phyloP scores from a whole-genome alignment of 192 early-diverging fungal genomes.

The Pilaira anomala region DNA sequence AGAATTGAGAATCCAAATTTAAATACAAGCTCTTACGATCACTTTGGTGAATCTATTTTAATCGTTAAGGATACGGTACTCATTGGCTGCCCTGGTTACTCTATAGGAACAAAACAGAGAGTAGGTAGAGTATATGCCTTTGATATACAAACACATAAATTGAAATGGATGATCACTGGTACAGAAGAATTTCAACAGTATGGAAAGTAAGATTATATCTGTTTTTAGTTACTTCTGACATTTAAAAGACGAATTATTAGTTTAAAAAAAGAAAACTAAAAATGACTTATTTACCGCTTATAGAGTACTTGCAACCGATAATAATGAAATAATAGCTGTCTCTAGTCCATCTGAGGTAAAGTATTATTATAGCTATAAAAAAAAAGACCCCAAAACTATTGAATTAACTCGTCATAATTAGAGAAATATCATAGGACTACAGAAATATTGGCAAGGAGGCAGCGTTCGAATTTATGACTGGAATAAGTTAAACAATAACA shows the following conservation, averaged over 20 bases:
- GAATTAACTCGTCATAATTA: not conserved
- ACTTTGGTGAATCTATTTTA: conserved; percentile 29
- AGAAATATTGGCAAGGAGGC: conserved; percentile 39
- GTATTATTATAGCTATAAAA: not conserved
- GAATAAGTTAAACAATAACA: not conserved
- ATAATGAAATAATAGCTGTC: conserved; percentile 8
- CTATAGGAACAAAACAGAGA: not conserved
- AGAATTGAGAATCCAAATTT: conserved; percentile 12
- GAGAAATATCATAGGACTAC: conserved; percentile 1
- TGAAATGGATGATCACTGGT: conserved; percentile 32
- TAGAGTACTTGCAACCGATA: not conserved
- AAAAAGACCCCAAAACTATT: not conserved
- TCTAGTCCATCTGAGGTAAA: conserved; percentile 26
- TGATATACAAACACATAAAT: conserved; percentile 5
- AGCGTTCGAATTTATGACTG: conserved; percentile 32
- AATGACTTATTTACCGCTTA: not conserved
- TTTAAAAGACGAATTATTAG: conserved; percentile 11
- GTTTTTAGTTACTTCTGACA: not conserved
- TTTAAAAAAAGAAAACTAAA: not conserved
- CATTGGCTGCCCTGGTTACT: conserved; percentile 36
- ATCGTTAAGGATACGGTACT: conserved; percentile 3
- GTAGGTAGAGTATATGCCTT: conserved; percentile 38
- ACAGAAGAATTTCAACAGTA: conserved; percentile 33
- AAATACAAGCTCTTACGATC: conserved; percentile 19
- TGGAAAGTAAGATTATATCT: conserved; percentile 38